Evolutionary conservation across 345 rosid genomes (phyloP).

Genomic region (Abelmoschus esculentus): DNA sequence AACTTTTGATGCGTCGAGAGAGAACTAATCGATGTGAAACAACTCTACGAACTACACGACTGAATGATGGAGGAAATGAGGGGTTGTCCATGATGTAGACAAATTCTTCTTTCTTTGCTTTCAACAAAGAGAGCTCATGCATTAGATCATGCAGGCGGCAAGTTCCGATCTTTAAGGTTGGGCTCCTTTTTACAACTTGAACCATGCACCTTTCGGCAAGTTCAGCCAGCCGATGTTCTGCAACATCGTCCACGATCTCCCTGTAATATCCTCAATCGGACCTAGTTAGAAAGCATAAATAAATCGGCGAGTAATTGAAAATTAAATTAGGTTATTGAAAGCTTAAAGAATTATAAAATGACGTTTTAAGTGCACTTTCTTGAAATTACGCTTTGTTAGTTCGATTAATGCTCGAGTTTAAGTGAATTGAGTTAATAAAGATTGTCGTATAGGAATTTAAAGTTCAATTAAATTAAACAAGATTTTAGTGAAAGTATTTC

Average conservation of each 20-base stretch:
- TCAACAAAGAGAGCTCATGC: constrained; percentile 17
- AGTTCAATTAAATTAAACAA: too few relatives aligned
- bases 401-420: too few relatives aligned
- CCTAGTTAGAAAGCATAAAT: too few relatives aligned
- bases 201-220: neutral
- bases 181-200: neutral
- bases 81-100: neutral
- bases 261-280: too few relatives aligned
- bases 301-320: too few relatives aligned
- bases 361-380: too few relatives aligned
- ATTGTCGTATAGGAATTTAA: too few relatives aligned
- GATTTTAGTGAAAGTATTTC: too few relatives aligned
- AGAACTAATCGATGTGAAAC: neutral
- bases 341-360: too few relatives aligned
- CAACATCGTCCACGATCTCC: neutral
- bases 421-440: too few relatives aligned
- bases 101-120: constrained; percentile 14
- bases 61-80: neutral
- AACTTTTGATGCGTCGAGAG: neutral
- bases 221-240: neutral
- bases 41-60: neutral
- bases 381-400: too few relatives aligned
- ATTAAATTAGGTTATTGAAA: too few relatives aligned
- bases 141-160: constrained; percentile 17
- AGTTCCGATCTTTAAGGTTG: neutral